These are phyloP conservation scores for Phytophthora pluvialis DNA, from an alignment of 352 stramenopile species.

Conservation along the genomic window DNA sequence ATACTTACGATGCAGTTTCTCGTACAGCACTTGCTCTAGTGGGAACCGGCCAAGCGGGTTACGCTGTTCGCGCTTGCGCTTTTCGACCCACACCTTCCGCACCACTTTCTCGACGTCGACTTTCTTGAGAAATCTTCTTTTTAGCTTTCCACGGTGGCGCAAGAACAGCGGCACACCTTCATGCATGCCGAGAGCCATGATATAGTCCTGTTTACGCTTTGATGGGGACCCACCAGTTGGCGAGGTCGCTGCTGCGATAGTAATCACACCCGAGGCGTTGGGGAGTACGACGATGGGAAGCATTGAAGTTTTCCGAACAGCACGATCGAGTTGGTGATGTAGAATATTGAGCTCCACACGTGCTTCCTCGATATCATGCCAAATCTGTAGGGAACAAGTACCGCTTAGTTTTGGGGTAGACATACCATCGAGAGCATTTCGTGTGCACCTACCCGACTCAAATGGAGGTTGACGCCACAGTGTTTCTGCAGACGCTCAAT, in stretches of 20 bases:
- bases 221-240: conserved; percentile 21
- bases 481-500: conserved; percentile 84
- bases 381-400: conserved; percentile 49
- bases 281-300: conserved; percentile 10
- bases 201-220: conserved; percentile 64
- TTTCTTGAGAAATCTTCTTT: conserved; percentile 68
- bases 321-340: conserved; percentile 66
- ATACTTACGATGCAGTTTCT: conserved; percentile 82
- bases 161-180: conserved; percentile 71
- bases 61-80: conserved; percentile 67
- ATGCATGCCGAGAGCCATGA: conserved; percentile 64
- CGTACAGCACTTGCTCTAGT: conserved; percentile 76
- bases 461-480: conserved; percentile 75
- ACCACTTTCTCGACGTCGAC: conserved; percentile 68
- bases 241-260: conserved; percentile 17
- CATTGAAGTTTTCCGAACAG: conserved; percentile 38
- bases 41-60: conserved; percentile 51
- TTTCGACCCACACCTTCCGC: conserved; percentile 79
- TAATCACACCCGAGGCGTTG: conserved; percentile 21
- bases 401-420: neutral
- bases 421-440: neutral
- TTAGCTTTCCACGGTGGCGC: conserved; percentile 78
- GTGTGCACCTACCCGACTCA: conserved; percentile 58
- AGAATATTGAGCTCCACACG: conserved; percentile 80
- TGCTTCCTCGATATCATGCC: conserved; percentile 80